Evolutionary conservation across 371 early-diverging fungal genomes (phyloP).

Genomic region (Mortierella sp.): DNA sequence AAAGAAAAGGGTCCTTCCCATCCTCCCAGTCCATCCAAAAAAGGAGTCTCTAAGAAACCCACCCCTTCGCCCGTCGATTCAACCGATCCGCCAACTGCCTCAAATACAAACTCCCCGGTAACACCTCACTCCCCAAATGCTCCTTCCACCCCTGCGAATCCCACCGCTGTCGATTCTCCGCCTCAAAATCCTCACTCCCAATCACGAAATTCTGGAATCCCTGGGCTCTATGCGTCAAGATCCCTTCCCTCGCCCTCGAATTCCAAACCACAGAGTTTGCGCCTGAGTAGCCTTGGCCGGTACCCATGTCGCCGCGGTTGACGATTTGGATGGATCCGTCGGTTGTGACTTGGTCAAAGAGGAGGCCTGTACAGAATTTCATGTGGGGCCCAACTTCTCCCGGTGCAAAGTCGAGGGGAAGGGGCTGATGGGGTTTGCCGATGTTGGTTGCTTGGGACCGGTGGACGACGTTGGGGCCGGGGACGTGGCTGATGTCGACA

Average conservation of each 20-base stretch:
- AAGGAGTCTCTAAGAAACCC: conserved; percentile 26
- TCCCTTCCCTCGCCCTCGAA: conserved; percentile 62
- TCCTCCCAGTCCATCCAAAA: not conserved
- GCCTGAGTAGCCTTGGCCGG: conserved; percentile 66
- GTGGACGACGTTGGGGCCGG: conserved; percentile 66
- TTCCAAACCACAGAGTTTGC: conserved; percentile 68
- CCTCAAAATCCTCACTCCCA: conserved; percentile 53
- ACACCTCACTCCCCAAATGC: conserved; percentile 57
- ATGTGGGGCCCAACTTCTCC: conserved; percentile 65
- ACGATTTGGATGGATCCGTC: conserved; percentile 49
- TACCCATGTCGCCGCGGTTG: conserved; percentile 47
- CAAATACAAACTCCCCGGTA: conserved; percentile 62
- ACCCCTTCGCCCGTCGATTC: conserved; percentile 30
- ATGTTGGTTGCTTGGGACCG: conserved; percentile 33
- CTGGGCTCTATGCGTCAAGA: conserved; percentile 61
- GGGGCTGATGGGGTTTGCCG: conserved; percentile 35
- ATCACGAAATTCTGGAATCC: conserved; percentile 64
- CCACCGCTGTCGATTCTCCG: conserved; percentile 53
- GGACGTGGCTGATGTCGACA: conserved; percentile 60
- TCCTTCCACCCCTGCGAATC: conserved; percentile 64
- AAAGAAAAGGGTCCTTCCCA: not conserved
- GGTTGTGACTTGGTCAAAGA: conserved; percentile 48
- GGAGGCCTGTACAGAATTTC: conserved; percentile 63
- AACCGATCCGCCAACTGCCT: conserved; percentile 58
- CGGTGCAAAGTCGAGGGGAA: conserved; percentile 44